Evolutionary conservation across 2,329 filamentous ascomycete genomes (phyloP), one percentile per base, ranked within the genome.

Genomic region (Colletotrichum sansevieriae): DNA sequence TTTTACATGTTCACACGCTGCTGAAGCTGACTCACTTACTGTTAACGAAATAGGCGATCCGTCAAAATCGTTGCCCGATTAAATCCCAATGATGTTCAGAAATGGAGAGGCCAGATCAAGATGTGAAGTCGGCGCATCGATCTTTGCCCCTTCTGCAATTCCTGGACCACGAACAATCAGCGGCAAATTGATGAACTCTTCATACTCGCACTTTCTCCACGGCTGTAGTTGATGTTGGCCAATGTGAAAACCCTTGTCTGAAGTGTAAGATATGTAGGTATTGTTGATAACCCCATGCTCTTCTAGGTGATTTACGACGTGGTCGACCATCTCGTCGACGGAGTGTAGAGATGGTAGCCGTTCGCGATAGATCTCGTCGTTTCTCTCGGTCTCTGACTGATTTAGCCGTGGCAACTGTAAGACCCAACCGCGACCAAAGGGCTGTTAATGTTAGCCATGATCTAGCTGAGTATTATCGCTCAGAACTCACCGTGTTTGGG

Each of bases 31-130:
- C 8, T 37, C 8, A 68, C 72, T 52, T 54, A 57, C 56, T 2
- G 22, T 44, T 18, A 82, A 46, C 0, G 82, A 79, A 33, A 87
- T 83, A 0, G 83, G 74, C 2, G 75, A 74, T 1, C 84, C 85
- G 67, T 87, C 85, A 62, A 87, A 84, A 22, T 85, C 83, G 1
- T 76, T 71, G 1, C 74, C 68, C 15, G 75, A 72, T 20, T 3
- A 5, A 37, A 37, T 8, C 11, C 74, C 73, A 11, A 73, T 71
- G 1, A 80, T 71, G 2, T 80, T 71, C 9, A 88, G 80, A 37
- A 88, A 76, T 0, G 85, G 87, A 0, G 85, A 83, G 3, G 83
- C 84, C 8, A 88, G 75, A 69, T 88, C 85, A 3, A 84, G 84
- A 60, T 88, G 84, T 0, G 82, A 80, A 2, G 82, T 84, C 0